Evolutionary conservation across 768 basidiomycete genomes (phyloP), one percentile per base, ranked within the genome.

Genomic region (Agaricus blazei): DNA sequence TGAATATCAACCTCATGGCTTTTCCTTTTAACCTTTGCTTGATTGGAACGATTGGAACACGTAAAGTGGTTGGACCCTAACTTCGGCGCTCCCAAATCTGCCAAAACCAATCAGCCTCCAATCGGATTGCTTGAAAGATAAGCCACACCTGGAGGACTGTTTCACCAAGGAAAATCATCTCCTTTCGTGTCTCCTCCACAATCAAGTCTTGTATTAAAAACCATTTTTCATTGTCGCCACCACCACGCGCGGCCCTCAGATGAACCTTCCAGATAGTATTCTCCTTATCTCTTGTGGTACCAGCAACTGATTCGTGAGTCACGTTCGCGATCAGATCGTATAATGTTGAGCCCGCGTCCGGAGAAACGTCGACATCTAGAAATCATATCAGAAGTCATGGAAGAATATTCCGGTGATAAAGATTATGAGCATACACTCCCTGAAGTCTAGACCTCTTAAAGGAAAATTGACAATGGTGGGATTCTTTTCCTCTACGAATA

Each of bases 401-500:
- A 57, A 62, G 53, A 59, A 56, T 42, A 54, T 52, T 57, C 46
- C 60, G 65, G 60, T 62, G 64, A 54, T 54, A 61, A 62, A 54
- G 49, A 19, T 19, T 62, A 61, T 57, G 40, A 7, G 76, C 93
- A 64, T 68, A 97, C 97, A 98, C 48, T 93, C 93, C 63, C 74
- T 75, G 68, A 99, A 88, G 70, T 99, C 96, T 19, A 98, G 80
- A 3, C 96, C 95, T 56, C 90, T 82, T 26, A 98, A 76, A 2
- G 96, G 96, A 65, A 97, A 99, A 66, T 96, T 99, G 62, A 99
- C 90, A 58, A 99, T 95, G 1, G 97, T 99, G 7, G 96, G 96
- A 64, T 99, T 99, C 72, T 97, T 97, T 70, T 99, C 97, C 69
- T 98, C 96, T 5, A 98, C 94, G 63, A 98, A 98, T 51, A 79